phyloP scores from a whole-genome alignment of 768 basidiomycete species.

The Suillus tomentosus region DNA sequence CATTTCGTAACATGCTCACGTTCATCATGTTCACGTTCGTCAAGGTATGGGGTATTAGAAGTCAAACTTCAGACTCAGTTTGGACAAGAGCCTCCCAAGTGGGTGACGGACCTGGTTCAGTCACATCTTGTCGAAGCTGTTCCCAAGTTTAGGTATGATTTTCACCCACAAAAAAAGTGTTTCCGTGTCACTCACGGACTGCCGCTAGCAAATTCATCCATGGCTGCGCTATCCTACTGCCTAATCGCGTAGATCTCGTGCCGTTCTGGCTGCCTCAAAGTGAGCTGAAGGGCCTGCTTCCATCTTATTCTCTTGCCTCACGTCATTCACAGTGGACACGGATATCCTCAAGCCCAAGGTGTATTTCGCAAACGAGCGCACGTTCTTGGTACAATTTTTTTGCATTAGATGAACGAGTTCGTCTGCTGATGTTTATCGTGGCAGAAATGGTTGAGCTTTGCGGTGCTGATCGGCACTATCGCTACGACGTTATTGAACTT shows the following conservation, averaged over 20 bases:
- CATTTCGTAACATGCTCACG: slow-evolving; percentile 5
- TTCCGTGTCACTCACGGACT: slow-evolving; percentile 11
- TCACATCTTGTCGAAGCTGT: slow-evolving; percentile 96
- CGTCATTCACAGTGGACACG: slow-evolving; percentile 53
- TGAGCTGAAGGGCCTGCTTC: slow-evolving; percentile 31
- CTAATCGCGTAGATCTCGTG: slow-evolving; percentile 91
- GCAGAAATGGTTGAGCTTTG: slow-evolving; percentile 88
- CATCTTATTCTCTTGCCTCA: slow-evolving; percentile 1
- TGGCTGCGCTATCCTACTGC: slow-evolving; percentile 91
- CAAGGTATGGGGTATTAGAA: slow-evolving; percentile 88
- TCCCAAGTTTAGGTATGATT: slow-evolving; percentile 86
- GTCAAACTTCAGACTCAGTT: slow-evolving; percentile 97
- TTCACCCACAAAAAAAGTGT: neutral
- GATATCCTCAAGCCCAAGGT: no score
- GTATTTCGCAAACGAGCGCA: no score
- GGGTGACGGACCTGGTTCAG: slow-evolving; percentile 95
- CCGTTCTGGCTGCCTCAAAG: slow-evolving; percentile 99
- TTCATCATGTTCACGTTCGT: slow-evolving; percentile 2
- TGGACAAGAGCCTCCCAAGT: slow-evolving; percentile 93
- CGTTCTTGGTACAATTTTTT: no score
- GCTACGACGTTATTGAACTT: slow-evolving; percentile 92
- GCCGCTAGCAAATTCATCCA: slow-evolving; percentile 84
- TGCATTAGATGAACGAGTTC: no score
- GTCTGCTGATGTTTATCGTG: slow-evolving; percentile 6
- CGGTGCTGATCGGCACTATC: slow-evolving; percentile 86